A percentile compares a stretch with the other conserved stretches of the same genome.
These are phyloP conservation scores for Fusarium nelsonii DNA, from an alignment of 2,329 filamentous ascomycete genomes.

Conservation along the genomic window DNA sequence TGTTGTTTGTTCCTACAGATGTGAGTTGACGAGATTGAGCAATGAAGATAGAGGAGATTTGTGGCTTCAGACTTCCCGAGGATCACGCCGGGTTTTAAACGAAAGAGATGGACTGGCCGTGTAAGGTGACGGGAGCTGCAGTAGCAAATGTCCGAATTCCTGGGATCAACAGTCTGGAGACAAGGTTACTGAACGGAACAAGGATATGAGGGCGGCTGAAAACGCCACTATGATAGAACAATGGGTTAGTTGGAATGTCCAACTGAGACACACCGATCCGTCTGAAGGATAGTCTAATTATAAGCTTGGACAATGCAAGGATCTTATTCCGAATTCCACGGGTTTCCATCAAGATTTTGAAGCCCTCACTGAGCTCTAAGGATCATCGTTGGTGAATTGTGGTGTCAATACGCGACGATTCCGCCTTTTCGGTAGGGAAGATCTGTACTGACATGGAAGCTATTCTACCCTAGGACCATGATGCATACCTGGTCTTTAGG, in stretches of 20 bases:
- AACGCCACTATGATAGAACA: neutral
- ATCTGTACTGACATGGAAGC: no score
- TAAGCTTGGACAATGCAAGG: neutral
- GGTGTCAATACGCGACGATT: neutral
- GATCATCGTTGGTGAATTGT: no score
- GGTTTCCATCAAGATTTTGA: neutral
- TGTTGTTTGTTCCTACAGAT: neutral
- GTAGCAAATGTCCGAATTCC: neutral
- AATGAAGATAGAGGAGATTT: neutral
- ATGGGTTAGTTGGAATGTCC: neutral
- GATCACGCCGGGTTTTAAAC: constrained; percentile 42
- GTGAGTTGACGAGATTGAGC: neutral
- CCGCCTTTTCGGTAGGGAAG: neutral
- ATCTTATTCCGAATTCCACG: neutral
- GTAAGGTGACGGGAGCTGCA: neutral
- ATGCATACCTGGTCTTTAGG: no score
- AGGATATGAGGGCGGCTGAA: neutral
- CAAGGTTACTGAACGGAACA: neutral
- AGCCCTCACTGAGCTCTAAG: neutral
- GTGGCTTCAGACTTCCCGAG: constrained; percentile 2
- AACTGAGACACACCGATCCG: neutral
- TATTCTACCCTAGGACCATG: no score
- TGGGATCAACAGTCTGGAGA: neutral
- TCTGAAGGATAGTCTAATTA: neutral
- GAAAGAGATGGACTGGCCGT: constrained; percentile 49